Conservation (phyloP, 768 basidiomycete species). For the Tulasnella sp. region DNA sequence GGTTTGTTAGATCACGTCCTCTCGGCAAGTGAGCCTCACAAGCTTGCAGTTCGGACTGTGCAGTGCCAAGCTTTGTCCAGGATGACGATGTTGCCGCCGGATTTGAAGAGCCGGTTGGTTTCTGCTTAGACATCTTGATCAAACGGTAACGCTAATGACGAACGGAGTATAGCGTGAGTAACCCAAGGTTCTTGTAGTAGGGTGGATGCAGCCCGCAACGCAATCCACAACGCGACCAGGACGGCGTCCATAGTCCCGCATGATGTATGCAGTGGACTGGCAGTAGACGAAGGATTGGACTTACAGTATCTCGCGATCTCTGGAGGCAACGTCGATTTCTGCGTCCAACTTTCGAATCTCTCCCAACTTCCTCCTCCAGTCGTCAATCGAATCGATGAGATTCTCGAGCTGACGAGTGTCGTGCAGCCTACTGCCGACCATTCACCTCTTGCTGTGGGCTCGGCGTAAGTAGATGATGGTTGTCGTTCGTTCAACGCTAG, state of each 20-base stretch:
- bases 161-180: not conserved
- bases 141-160: slow-evolving; percentile 55
- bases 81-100: not conserved
- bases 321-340: slow-evolving; percentile 57
- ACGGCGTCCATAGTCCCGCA: not conserved
- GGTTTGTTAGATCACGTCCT: not conserved
- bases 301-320: slow-evolving; percentile 77
- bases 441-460: slow-evolving; percentile 27
- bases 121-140: slow-evolving; percentile 64
- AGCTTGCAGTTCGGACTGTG: slow-evolving; percentile 74
- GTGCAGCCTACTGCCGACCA: slow-evolving; percentile 59
- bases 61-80: slow-evolving; percentile 28
- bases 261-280: not conserved
- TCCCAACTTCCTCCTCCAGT: slow-evolving; percentile 57
- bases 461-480: not conserved
- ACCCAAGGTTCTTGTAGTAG: not conserved
- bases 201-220: not conserved
- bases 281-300: slow-evolving; percentile 28
- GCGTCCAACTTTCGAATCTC: slow-evolving; percentile 61
- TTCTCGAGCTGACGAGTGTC: slow-evolving; percentile 66
- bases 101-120: slow-evolving; percentile 27
- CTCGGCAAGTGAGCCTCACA: slow-evolving; percentile 66
- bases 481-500: not conserved
- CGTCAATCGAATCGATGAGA: slow-evolving; percentile 54
- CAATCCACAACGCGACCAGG: not conserved